Evolutionary conservation across 2,329 filamentous ascomycete species (phyloP), one percentile per base, ranked within the genome.

Genomic region (Talaromyces sp.): DNA sequence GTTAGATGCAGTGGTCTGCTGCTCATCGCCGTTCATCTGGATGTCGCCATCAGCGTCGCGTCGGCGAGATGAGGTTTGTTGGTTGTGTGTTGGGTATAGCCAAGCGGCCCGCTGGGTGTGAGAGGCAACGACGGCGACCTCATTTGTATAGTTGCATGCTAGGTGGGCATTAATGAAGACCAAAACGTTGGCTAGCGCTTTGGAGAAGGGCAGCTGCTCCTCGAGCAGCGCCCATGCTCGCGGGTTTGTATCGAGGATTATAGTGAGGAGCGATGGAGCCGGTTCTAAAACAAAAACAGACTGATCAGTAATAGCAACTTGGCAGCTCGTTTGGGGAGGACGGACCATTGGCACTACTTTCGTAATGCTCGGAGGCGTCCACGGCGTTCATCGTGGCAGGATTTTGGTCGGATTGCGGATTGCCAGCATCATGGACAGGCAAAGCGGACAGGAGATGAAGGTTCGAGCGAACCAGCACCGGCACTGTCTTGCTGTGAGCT

Each of bases 111-210:
- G 87, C 70, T 95, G 89, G 66, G 87, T 88, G 73, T 99, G 95
- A 9, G 91, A 91, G 35, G 93, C 95, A 63, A 99, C 86, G 17
- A 99, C 85, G 63, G 93, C 92, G 55, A 98, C 90, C 74, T 93
- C 90, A 77, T 98, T 98, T 58, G 90, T 86, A 75, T 95, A 93
- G 76, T 93, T 96, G 73, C 93, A 93, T 66, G 95, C 92, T 32
- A 99, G 84, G 73, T 99, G 96, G 59, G 93, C 91, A 75, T 99
- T 98, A 78, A 97, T 88, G 78, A 97, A 98, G 79, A 99, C 89
- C 70, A 98, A 88, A 64, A 98, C 84, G 77, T 93, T 89, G 63
- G 93, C 91, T 62, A 99, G 82, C 63, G 91, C 91, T 70, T 89
- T 88, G 55, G 90, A 90, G 63, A 99, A 84, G 29, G 93, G 86